Percentiles rank a stretch among this genome's conserved stretches.
phyloP scores from a whole-genome alignment of 208 protist genomes.

The Tritrichomonas foetus region DNA sequence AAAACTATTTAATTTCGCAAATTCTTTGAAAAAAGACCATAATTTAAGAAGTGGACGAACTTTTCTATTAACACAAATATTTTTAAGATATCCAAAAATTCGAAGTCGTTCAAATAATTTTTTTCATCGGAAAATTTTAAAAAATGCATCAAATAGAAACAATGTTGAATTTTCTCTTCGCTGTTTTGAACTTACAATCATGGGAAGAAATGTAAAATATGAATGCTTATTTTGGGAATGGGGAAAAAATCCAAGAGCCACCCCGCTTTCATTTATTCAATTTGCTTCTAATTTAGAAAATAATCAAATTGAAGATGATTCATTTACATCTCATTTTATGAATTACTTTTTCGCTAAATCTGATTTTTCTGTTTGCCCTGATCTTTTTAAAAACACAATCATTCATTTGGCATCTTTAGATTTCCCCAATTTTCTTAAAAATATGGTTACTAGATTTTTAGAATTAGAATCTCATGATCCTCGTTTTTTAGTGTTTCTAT shows the following conservation, averaged over 20 bases:
- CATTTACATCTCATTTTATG: not conserved
- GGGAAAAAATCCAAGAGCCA: not conserved
- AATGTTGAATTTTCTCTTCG: not conserved
- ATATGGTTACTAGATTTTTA: not conserved
- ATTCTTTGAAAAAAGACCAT: not conserved
- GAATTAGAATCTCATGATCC: not conserved
- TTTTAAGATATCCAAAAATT: not conserved
- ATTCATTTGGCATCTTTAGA: not conserved
- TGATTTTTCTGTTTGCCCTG: not conserved
- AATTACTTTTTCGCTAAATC: not conserved
- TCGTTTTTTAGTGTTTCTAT: not conserved
- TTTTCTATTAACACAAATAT: not conserved
- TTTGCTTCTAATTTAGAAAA: not conserved
- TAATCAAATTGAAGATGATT: not conserved
- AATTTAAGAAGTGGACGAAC: not conserved
- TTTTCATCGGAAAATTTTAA: not conserved
- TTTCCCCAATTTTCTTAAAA: not conserved
- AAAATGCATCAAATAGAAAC: not conserved
- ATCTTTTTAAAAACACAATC: not conserved
- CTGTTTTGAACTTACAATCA: not conserved
- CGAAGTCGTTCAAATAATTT: not conserved
- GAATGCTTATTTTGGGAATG: not conserved
- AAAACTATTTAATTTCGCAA: not conserved
- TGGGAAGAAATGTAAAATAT: not conserved
- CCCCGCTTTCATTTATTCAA: not conserved